Evolutionary conservation across 1,284 basidiomycete genomes (phyloP), one percentile per base, ranked within the genome.

Genomic region (Malassezia furfur): DNA sequence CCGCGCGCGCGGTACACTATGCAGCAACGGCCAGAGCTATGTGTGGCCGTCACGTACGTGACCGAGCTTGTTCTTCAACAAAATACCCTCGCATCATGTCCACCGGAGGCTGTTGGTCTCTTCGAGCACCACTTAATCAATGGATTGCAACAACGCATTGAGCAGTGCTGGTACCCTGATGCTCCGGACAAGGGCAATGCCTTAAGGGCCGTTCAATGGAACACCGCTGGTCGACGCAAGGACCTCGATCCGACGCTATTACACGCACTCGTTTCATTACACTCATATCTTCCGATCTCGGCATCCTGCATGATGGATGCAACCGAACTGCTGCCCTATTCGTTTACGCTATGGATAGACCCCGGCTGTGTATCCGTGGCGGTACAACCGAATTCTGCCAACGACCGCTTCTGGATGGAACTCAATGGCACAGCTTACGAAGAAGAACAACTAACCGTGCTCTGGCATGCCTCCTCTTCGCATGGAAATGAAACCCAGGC

Each of bases 281-380:
- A 5, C 30, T 10, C 19, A 11, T 10, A 21, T 5, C 2, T 34
- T 10, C 9, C 32, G 17, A 17, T 8, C 43, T 28, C 21, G 8
- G 15, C 25, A 14, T n/a, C 12, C n/a, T 19, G 19, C 21, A 5
- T n/a, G 25, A 2, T 5, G 15, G 11, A 34, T 34, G 45, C 45
- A 10, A 22, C 30, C 9, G 25, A 19, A 19, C 34, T 48, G 7
- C 17, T 48, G 8, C 46, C 46, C 6, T 9, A 17, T 31, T 35
- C 46, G 11, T 48, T 48, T 17, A 48, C 46, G 34, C 34, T 48
- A 2, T 48, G 46, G 46, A 21, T 35, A 11, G 46, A 48, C 34
- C 46, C 46, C 7, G 46, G 46, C 5, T 48, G 46, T 21, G 46
- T 48, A 10, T 35, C 46, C 19, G 46, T 37, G 10, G 11, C 37